These are phyloP conservation scores for Termitomyces sp. DNA, from an alignment of 768 basidiomycete species.

Conservation along the genomic window DNA sequence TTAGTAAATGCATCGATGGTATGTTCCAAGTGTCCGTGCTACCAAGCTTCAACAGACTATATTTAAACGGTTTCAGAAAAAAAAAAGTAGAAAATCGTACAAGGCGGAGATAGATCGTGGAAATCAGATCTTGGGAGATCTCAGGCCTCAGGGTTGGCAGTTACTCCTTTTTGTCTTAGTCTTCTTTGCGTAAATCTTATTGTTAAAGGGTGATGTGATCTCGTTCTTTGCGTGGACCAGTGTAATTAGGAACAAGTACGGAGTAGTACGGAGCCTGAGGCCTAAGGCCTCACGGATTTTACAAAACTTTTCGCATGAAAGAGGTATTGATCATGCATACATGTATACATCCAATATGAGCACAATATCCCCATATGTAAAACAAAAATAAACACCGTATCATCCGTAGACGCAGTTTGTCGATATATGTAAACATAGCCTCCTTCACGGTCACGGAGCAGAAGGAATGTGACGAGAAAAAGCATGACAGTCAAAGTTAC, in stretches of 20 bases:
- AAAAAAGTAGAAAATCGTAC: neutral
- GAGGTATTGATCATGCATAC: neutral
- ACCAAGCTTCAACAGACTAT: neutral
- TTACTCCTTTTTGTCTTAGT: neutral
- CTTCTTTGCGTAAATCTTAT: neutral
- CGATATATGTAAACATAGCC: slow-evolving; percentile 54
- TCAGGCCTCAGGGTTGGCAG: slow-evolving; percentile 15
- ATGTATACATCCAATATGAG: neutral
- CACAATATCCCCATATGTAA: slow-evolving; percentile 65
- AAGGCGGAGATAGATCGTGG: neutral
- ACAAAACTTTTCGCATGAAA: neutral
- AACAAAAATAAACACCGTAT: slow-evolving; percentile 32
- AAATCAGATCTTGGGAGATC: neutral
- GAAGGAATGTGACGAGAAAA: slow-evolving; percentile 41
- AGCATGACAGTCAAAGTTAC: slow-evolving; percentile 31
- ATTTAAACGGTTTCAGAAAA: neutral
- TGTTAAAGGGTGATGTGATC: neutral
- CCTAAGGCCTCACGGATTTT: neutral
- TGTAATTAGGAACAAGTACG: neutral
- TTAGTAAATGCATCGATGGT: neutral
- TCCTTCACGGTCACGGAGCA: slow-evolving; percentile 55
- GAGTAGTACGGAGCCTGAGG: neutral
- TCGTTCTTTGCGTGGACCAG: neutral
- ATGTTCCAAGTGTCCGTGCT: neutral
- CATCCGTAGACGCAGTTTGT: slow-evolving; percentile 26